phyloP scores from a whole-genome alignment of 2,329 filamentous ascomycete genomes.

The Aquanectria penicillioides region DNA sequence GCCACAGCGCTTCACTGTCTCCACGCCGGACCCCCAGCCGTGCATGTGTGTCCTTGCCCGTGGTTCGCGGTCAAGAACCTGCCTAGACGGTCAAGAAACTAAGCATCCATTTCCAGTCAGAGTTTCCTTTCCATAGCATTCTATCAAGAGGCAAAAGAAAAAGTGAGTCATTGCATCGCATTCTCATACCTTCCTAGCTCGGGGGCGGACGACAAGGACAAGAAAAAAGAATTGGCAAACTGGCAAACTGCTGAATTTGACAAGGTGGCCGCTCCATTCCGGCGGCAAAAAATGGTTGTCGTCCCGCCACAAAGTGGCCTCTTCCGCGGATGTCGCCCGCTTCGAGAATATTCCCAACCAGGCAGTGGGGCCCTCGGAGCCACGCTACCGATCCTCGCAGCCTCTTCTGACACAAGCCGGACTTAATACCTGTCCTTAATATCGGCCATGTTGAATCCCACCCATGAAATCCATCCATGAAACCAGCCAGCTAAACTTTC shows the following conservation, averaged over 20 bases:
- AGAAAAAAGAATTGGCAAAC: conserved; percentile 5
- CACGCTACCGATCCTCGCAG: conserved; percentile 30
- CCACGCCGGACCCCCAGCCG: no score
- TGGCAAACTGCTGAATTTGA: background rate
- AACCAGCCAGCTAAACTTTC: background rate
- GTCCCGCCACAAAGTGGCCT: conserved; percentile 31
- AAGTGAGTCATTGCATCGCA: conserved; percentile 32
- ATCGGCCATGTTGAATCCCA: conserved; percentile 16
- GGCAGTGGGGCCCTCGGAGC: conserved; percentile 34
- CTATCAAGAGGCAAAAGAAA: conserved; percentile 3
- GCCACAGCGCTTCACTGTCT: conserved; percentile 4
- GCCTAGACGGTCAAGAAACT: no score
- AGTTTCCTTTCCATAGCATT: conserved; percentile 31
- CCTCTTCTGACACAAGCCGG: conserved; percentile 2
- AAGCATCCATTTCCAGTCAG: no score
- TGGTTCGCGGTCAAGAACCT: no score
- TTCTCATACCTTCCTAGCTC: no score
- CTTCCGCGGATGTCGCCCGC: conserved; percentile 13
- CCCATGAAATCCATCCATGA: conserved; percentile 14
- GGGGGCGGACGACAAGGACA: no score
- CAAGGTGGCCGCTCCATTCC: background rate
- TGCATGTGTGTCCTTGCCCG: no score
- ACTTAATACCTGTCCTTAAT: conserved; percentile 26
- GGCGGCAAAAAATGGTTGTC: conserved; percentile 4
- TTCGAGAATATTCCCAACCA: conserved; percentile 43